Percentiles rank a stretch among this genome's conserved stretches.
phyloP scores from a whole-genome alignment of 495 filamentous ascomycete genomes.

The Xylona heveae region DNA sequence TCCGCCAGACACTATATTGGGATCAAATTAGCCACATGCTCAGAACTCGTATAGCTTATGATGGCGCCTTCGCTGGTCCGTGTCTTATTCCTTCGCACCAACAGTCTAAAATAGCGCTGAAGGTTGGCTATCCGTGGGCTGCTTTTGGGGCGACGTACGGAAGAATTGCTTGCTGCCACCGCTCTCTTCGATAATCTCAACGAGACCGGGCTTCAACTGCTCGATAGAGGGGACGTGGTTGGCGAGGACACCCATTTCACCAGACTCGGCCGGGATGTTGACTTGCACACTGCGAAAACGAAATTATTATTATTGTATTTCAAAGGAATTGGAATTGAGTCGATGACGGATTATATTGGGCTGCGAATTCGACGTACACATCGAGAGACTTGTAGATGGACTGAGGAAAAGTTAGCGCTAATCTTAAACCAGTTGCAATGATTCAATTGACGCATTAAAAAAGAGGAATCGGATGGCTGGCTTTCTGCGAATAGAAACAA shows the following conservation, averaged over 20 bases:
- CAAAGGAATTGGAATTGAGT: constrained; percentile 1
- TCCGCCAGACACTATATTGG: constrained; percentile 85
- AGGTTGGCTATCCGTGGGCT: constrained; percentile 1
- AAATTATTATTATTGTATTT: not conserved
- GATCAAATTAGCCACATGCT: no score
- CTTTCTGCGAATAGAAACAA: no score
- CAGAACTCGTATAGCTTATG: no score
- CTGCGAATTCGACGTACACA: constrained; percentile 33
- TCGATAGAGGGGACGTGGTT: constrained; percentile 98
- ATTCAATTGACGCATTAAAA: not conserved
- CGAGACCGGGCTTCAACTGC: constrained; percentile 88
- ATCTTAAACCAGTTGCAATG: not conserved
- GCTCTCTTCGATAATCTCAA: constrained; percentile 90
- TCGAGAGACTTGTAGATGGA: constrained; percentile 54
- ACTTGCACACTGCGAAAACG: constrained; percentile 61
- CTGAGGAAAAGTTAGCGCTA: constrained; percentile 20
- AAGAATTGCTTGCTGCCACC: constrained; percentile 93
- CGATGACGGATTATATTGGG: constrained; percentile 1
- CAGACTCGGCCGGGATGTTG: constrained; percentile 94
- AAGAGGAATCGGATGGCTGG: constrained; percentile 3
- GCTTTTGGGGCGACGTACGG: constrained; percentile 38
- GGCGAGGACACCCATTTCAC: constrained; percentile 97
- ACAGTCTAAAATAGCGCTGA: not conserved
- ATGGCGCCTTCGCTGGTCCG: no score
- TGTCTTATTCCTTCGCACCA: constrained; percentile 8